phyloP scores from a whole-genome alignment of 1,284 basidiomycete genomes.

The Trichosporon sp. region DNA sequence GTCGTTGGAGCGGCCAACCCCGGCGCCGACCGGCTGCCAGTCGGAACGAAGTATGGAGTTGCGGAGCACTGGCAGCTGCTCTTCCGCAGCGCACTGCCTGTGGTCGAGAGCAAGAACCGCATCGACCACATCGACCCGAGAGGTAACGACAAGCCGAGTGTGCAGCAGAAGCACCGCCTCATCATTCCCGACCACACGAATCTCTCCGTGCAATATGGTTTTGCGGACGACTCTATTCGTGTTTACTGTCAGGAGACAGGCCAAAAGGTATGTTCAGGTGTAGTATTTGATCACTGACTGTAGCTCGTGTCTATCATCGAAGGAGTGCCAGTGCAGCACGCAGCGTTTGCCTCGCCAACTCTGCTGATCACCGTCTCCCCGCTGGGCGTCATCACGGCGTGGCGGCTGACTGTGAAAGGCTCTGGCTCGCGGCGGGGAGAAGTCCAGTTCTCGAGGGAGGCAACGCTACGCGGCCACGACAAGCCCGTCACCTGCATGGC shows the following conservation, averaged over 20 bases:
- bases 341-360: slow-evolving; percentile 65
- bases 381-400: slow-evolving; percentile 70
- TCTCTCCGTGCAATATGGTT: slow-evolving; percentile 43
- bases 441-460: slow-evolving; percentile 53
- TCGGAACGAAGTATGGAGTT: slow-evolving; percentile 66
- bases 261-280: slow-evolving; percentile 12
- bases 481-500: slow-evolving; percentile 63
- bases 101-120: slow-evolving; percentile 52
- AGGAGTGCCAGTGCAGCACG: slow-evolving; percentile 64
- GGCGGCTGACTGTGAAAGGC: slow-evolving; percentile 55
- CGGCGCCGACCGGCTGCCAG: slow-evolving; percentile 62
- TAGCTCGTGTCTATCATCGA: slow-evolving; percentile 71
- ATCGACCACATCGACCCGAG: slow-evolving; percentile 55
- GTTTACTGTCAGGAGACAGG: slow-evolving; percentile 44
- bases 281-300: slow-evolving; percentile 14
- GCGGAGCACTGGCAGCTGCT: slow-evolving; percentile 56
- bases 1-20: slow-evolving; percentile 48
- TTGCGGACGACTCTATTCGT: slow-evolving; percentile 36
- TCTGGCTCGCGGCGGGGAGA: slow-evolving; percentile 32
- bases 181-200: slow-evolving; percentile 19
- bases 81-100: slow-evolving; percentile 42
- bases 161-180: slow-evolving; percentile 28
- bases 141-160: slow-evolving; percentile 21
- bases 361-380: slow-evolving; percentile 69
- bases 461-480: slow-evolving; percentile 72